phyloP scores from a whole-genome alignment of 2,329 filamentous ascomycete species.

The Epichloe festucae region DNA sequence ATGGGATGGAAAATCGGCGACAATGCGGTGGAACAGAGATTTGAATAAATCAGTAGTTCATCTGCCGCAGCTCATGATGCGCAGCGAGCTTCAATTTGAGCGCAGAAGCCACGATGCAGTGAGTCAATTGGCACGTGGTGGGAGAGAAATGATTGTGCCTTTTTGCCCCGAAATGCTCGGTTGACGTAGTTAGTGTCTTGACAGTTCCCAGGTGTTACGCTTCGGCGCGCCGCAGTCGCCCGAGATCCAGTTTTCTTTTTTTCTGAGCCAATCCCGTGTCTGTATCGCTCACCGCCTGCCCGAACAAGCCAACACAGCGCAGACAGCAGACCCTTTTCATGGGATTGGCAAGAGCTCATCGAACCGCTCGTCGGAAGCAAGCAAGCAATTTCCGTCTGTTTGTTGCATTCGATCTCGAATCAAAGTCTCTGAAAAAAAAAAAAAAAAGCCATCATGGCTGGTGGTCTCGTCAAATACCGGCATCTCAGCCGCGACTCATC shows the following conservation, averaged over 20 bases:
- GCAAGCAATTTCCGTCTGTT: neutral
- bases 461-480: constrained; percentile 75
- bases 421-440: neutral
- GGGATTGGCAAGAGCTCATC: neutral
- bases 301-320: neutral
- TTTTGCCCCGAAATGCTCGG: neutral
- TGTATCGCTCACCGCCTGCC: constrained; percentile 4
- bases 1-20: neutral
- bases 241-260: constrained; percentile 5
- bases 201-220: neutral
- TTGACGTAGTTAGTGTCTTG: constrained; percentile 10
- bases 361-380: neutral
- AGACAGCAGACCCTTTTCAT: neutral
- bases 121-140: constrained; percentile 3
- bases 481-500: constrained; percentile 76
- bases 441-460: constrained; percentile 51
- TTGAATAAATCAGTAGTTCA: constrained; percentile 5
- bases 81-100: constrained; percentile 11
- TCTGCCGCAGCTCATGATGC: constrained; percentile 20
- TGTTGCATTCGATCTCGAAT: neutral
- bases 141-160: neutral
- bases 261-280: neutral
- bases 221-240: neutral
- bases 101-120: constrained; percentile 9
- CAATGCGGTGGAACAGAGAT: neutral